phyloP scores from a whole-genome alignment of 1,139 yeast species.

The Hanseniaspora uvarum region DNA sequence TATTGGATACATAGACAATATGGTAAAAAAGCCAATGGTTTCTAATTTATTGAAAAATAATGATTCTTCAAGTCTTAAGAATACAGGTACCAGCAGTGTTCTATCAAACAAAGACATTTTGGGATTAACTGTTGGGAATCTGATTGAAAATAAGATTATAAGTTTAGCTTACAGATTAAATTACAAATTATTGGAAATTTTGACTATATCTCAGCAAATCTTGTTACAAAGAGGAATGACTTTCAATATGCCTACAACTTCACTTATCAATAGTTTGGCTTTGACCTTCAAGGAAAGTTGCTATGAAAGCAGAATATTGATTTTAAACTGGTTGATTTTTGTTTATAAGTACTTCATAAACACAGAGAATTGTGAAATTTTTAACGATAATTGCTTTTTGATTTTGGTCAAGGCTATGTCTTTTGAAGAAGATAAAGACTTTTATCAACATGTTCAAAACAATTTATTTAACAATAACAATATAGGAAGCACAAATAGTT shows the following conservation, averaged over 20 bases:
- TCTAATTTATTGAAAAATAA: neutral
- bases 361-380: slow-evolving; percentile 44
- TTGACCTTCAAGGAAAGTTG: slow-evolving; percentile 57
- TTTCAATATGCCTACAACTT: slow-evolving; percentile 23
- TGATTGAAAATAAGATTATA: slow-evolving; percentile 36
- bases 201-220: slow-evolving; percentile 28
- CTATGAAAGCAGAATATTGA: slow-evolving; percentile 73
- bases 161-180: slow-evolving; percentile 43
- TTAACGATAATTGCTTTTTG: slow-evolving; percentile 58
- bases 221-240: slow-evolving; percentile 38
- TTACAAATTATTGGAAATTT: slow-evolving; percentile 39
- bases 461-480: slow-evolving; percentile 30
- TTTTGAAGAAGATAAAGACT: slow-evolving; percentile 79
- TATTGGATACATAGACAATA: slow-evolving; percentile 14
- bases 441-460: slow-evolving; percentile 38
- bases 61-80: neutral
- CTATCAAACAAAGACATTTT: neutral
- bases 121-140: slow-evolving; percentile 32
- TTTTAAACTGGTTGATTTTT: slow-evolving; percentile 84
- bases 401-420: slow-evolving; percentile 71
- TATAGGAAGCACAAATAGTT: neutral
- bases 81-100: neutral
- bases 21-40: neutral
- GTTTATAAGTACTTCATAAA: slow-evolving; percentile 62
- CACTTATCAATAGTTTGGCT: slow-evolving; percentile 52